Evolutionary conservation across 2,329 filamentous ascomycete species (phyloP).

Genomic region (Aspergillus sp.): DNA sequence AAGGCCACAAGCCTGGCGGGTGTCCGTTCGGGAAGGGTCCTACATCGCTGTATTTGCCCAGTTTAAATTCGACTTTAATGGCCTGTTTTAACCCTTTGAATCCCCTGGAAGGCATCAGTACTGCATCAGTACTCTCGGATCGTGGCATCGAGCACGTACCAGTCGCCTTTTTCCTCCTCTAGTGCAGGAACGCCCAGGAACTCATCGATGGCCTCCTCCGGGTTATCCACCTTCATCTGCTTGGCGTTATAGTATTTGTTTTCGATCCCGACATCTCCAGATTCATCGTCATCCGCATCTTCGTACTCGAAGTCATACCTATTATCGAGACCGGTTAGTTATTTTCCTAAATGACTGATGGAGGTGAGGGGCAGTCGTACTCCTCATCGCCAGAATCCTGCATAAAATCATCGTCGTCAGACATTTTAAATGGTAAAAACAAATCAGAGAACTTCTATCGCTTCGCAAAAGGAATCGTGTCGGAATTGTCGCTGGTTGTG

Average conservation of each 20-base stretch:
- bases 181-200: conserved; percentile 80
- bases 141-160: conserved; percentile 42
- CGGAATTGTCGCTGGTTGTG: background rate
- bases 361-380: conserved; percentile 40
- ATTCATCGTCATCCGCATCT: conserved; percentile 81
- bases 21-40: background rate
- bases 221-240: conserved; percentile 81
- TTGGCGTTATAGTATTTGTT: conserved; percentile 99
- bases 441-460: background rate
- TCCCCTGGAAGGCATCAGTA: conserved; percentile 43
- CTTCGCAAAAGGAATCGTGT: no score
- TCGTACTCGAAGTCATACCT: conserved; percentile 97
- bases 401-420: conserved; percentile 86
- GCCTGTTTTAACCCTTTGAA: conserved; percentile 98
- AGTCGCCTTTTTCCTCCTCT: conserved; percentile 89
- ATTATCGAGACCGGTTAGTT: conserved; percentile 16
- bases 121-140: no score
- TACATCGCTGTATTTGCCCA: conserved; percentile 80
- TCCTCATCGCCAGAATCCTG: conserved; percentile 83
- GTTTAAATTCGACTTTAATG: conserved; percentile 91
- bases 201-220: conserved; percentile 80
- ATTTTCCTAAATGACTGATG: conserved; percentile 1
- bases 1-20: background rate
- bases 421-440: conserved; percentile 46
- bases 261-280: conserved; percentile 86